Conservation (phyloP, 495 filamentous ascomycete genomes). For the Penicillium atrosanguineum region DNA sequence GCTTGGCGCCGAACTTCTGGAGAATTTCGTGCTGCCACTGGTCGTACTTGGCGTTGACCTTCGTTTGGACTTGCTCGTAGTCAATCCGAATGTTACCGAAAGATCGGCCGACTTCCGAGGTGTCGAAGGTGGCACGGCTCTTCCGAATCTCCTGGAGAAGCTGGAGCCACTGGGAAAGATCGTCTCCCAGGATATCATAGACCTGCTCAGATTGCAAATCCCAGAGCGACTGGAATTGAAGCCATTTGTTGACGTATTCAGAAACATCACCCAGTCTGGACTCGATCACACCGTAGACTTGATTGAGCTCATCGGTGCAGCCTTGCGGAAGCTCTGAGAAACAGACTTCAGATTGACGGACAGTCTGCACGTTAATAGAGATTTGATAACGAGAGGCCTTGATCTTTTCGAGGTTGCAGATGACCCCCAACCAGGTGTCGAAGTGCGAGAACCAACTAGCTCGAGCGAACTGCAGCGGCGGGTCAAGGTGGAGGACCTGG, state of each 20-base stretch:
- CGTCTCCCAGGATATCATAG: conserved; percentile 84
- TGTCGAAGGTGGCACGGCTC: conserved; percentile 91
- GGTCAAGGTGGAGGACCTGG: conserved; percentile 92
- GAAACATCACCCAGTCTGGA: conserved; percentile 71
- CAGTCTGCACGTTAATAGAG: conserved; percentile 62
- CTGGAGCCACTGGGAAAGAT: conserved; percentile 89
- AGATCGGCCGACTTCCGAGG: conserved; percentile 80
- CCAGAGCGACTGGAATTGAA: conserved; percentile 98
- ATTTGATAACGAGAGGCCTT: conserved; percentile 94
- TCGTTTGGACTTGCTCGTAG: conserved; percentile 96
- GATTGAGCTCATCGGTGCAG: conserved; percentile 71
- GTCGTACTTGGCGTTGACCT: conserved; percentile 97
- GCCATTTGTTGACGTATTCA: conserved; percentile 90
- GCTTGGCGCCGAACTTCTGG: conserved; percentile 81
- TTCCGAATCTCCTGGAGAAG: conserved; percentile 93
- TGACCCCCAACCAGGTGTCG: conserved; percentile 86
- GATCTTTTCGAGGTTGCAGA: conserved; percentile 88
- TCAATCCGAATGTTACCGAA: conserved; percentile 94
- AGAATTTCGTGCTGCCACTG: conserved; percentile 99
- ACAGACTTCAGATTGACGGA: conserved; percentile 59
- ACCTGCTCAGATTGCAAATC: conserved; percentile 95
- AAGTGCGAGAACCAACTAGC: conserved; percentile 93
- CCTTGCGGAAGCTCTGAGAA: conserved; percentile 84
- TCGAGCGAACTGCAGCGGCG: conserved; percentile 85
- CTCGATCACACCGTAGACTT: conserved; percentile 79